Percentiles rank a stretch among this genome's conserved stretches.
These are phyloP conservation scores for Cornus controversa DNA, from an alignment of 148 eudicot genomes.

Conservation along the genomic window DNA sequence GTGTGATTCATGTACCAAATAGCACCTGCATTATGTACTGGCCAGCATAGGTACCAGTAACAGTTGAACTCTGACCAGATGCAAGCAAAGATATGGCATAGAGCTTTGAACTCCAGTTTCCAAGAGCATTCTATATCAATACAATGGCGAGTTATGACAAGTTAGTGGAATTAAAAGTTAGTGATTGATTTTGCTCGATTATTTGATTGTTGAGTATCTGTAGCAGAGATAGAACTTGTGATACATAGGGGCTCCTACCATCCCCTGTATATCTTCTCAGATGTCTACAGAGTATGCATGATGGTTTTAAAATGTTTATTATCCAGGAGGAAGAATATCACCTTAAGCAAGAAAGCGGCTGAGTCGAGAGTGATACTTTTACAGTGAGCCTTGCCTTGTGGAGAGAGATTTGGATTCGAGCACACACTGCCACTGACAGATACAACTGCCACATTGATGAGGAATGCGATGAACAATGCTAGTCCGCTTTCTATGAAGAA, in stretches of 20 bases:
- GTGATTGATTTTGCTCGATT: too few species aligned
- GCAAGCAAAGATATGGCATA: slow-evolving; percentile 21
- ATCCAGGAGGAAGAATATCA: not conserved
- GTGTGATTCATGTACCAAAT: not conserved
- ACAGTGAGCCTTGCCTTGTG: not conserved
- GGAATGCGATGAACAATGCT: slow-evolving; percentile 16
- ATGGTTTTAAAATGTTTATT: not conserved
- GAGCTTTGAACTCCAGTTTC: slow-evolving; percentile 19
- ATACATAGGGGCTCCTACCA: too few species aligned
- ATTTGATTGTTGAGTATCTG: too few species aligned
- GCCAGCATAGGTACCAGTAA: slow-evolving; percentile 17
- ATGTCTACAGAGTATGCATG: not conserved
- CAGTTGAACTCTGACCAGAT: slow-evolving; percentile 21
- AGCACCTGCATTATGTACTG: slow-evolving; percentile 13
- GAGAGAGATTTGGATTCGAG: not conserved
- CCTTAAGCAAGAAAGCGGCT: slow-evolving; percentile 20
- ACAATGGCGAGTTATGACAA: not conserved
- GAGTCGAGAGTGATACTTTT: slow-evolving; percentile 16
- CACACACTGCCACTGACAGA: slow-evolving; percentile 15
- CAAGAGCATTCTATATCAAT: slow-evolving; percentile 2
- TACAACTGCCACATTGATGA: slow-evolving; percentile 12
- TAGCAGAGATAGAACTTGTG: too few species aligned
- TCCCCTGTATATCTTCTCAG: not conserved
- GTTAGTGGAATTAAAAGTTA: not conserved
- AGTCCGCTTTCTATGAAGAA: slow-evolving; percentile 13